Evolutionary conservation across 2,329 filamentous ascomycete genomes (phyloP).

Genomic region (Zarea fungicola): DNA sequence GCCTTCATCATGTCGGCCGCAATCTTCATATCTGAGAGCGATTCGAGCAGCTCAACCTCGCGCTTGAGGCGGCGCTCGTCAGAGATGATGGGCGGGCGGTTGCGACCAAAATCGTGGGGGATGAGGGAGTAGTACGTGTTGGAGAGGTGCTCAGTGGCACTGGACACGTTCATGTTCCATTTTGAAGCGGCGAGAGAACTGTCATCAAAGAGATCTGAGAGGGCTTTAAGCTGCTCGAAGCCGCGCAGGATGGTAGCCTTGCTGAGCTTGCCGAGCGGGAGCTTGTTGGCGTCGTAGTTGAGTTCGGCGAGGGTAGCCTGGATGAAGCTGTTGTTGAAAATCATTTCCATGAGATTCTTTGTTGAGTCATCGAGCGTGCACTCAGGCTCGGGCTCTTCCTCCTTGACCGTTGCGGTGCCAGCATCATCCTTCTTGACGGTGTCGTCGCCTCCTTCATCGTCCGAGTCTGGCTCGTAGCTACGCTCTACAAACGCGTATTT

Average conservation of each 20-base stretch:
- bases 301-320: slow-evolving; percentile 58
- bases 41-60: slow-evolving; percentile 76
- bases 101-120: slow-evolving; percentile 73
- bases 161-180: slow-evolving; percentile 32
- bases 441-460: slow-evolving; percentile 45
- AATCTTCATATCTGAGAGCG: slow-evolving; percentile 79
- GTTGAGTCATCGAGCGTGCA: slow-evolving; percentile 56
- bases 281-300: slow-evolving; percentile 69
- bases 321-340: slow-evolving; percentile 76
- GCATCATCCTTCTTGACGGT: slow-evolving; percentile 18
- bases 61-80: slow-evolving; percentile 55
- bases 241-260: slow-evolving; percentile 70
- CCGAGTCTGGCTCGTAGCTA: slow-evolving; percentile 65
- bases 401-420: slow-evolving; percentile 32
- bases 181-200: slow-evolving; percentile 38
- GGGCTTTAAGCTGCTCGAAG: slow-evolving; percentile 70
- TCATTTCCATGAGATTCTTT: slow-evolving; percentile 69
- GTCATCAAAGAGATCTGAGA: slow-evolving; percentile 61
- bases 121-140: slow-evolving; percentile 79
- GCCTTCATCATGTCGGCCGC: slow-evolving; percentile 71
- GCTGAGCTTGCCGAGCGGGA: slow-evolving; percentile 80
- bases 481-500: slow-evolving; percentile 79
- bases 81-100: slow-evolving; percentile 63
- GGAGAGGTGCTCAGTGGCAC: slow-evolving; percentile 58
- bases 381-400: slow-evolving; percentile 33